phyloP scores from a whole-genome alignment of 768 basidiomycete species.

The Leccinum disarticulatum region DNA sequence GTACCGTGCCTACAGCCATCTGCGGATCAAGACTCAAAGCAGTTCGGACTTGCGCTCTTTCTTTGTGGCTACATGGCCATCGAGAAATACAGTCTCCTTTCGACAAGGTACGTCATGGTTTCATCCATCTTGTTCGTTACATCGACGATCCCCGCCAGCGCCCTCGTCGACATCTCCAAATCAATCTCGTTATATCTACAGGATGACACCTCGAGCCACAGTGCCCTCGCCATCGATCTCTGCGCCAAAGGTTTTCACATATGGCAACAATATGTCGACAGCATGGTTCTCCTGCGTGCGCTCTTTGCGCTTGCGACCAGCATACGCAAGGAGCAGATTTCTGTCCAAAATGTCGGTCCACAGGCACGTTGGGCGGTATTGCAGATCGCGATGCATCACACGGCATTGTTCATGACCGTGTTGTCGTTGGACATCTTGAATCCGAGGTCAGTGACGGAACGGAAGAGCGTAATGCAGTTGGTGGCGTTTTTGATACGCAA shows the following conservation, averaged over 20 bases:
- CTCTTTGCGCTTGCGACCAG: slow-evolving; percentile 81
- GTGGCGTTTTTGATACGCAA: slow-evolving; percentile 93
- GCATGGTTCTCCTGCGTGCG: slow-evolving; percentile 82
- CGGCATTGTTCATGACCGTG: slow-evolving; percentile 92
- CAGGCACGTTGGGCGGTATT: slow-evolving; percentile 84
- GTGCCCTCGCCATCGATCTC: slow-evolving; percentile 81
- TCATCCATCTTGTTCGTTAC: background rate
- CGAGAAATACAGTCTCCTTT: slow-evolving; percentile 75
- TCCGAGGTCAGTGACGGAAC: slow-evolving; percentile 68
- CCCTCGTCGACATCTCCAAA: slow-evolving; percentile 80
- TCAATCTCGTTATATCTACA: slow-evolving; percentile 79
- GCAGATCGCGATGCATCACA: slow-evolving; percentile 79
- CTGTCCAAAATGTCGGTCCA: slow-evolving; percentile 63
- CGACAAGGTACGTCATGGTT: slow-evolving; percentile 53
- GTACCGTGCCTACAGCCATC: slow-evolving; percentile 64
- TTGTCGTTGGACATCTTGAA: slow-evolving; percentile 86
- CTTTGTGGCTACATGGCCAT: slow-evolving; percentile 82
- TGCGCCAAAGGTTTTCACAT: slow-evolving; percentile 89
- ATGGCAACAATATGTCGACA: slow-evolving; percentile 93
- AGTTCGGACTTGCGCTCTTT: slow-evolving; percentile 70
- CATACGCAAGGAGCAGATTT: slow-evolving; percentile 66
- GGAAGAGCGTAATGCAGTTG: slow-evolving; percentile 89
- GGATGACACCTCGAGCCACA: slow-evolving; percentile 63
- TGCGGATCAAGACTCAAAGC: slow-evolving; percentile 55
- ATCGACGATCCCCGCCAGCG: slow-evolving; percentile 40